phyloP scores from a whole-genome alignment of 1,139 yeast genomes.

The Chernovozyma aurita region DNA sequence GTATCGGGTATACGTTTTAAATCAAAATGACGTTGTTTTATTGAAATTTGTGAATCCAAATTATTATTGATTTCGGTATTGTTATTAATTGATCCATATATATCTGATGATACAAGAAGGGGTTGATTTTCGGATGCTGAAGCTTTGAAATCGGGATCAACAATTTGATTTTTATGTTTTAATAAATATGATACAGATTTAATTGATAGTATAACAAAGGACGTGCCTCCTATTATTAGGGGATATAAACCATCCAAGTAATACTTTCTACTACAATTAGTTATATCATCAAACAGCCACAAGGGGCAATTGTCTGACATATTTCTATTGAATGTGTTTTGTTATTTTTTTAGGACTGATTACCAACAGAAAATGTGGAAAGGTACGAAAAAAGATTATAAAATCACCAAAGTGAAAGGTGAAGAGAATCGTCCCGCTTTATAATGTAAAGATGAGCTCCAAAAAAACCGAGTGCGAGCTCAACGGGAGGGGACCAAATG shows the following conservation, averaged over 20 bases:
- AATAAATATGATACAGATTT: conserved; percentile 18
- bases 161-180: conserved; percentile 7
- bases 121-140: conserved; percentile 25
- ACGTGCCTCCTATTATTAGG: conserved; percentile 24
- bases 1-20: conserved; percentile 39
- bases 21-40: conserved; percentile 51
- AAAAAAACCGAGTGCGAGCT: background rate
- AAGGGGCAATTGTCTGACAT: conserved; percentile 16
- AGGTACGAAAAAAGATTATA: background rate
- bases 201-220: conserved; percentile 23
- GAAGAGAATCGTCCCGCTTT: background rate
- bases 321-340: too few species aligned
- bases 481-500: background rate
- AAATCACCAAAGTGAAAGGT: background rate
- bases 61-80: conserved; percentile 3
- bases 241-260: conserved; percentile 34
- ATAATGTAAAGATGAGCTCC: background rate
- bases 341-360: background rate
- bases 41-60: conserved; percentile 11
- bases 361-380: background rate
- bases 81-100: conserved; percentile 27
- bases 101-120: conserved; percentile 26
- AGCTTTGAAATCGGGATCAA: background rate
- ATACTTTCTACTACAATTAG: conserved; percentile 39
- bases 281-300: conserved; percentile 45